Base-by-base conservation (phyloP, 495 filamentous ascomycete species). In the Echria macrotheca region DNA sequence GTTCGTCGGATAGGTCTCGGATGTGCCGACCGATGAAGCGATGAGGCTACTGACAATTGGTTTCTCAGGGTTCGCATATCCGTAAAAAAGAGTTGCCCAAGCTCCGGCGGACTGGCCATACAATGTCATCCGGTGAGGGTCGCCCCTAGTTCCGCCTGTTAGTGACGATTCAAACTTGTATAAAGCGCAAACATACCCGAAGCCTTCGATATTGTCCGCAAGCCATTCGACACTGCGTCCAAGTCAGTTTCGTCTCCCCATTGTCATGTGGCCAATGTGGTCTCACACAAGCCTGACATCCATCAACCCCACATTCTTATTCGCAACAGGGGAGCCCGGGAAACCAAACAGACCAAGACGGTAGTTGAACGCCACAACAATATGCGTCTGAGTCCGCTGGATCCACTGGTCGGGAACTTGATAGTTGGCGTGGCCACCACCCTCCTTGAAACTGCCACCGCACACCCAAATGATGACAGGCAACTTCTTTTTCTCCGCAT, bases 301-400 rank as follows among this genome's bases (percentile, higher is more conserved):
- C 28, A 77, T 68, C 1, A 78, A 57, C 0, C 75, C 77, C 11
- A 76, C 64, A 49, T 76, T 80, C 29, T 60, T 54, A 25, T 42
- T 41, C 19, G 38, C 38, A 17, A 8, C 0, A 17, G 9, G 12
- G 4, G 38, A 21, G 6, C 55, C 71, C 3, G 79, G 77, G 41
- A 79, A 82, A 15, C 78, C 74, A 56, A 84, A 82, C 36, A 84
- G 72, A 54, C 79, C 80, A 31, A 84, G 52, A 9, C 82, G 77
- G 54, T 84, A 84, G 59, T 83, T 83, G 57, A 82, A 69, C 11
- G 71, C 70, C n/a, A 84, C 79, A 47, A 84, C 72, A 17, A 86
- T 22, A 10, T 44, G 37, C 15, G 29, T 76, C 71, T 43, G 75
- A 59, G 60, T 48, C 35, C 46, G 6, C 46, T 48, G 46, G 7